Evolutionary conservation across 306 rosid genomes (phyloP).

Genomic region (cucumber (Cucumis sativus)): DNA sequence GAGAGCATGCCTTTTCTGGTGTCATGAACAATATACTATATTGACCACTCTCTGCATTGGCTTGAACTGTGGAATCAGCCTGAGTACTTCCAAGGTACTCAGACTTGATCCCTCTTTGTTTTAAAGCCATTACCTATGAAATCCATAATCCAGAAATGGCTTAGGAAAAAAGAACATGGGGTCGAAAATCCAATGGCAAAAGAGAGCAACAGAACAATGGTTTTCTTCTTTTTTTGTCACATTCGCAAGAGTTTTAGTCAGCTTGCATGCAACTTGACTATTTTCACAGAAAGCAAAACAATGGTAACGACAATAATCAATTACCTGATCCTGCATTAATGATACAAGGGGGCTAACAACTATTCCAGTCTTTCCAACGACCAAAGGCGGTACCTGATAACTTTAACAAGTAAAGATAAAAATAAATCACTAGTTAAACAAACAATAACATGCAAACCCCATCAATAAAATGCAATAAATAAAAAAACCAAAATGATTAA

Average conservation of each 20-base stretch:
- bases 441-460: not conserved
- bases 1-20: constrained; percentile 73
- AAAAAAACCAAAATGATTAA: not conserved
- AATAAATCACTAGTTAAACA: not conserved
- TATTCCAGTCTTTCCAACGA: constrained; percentile 62
- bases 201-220: not conserved
- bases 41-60: constrained; percentile 64
- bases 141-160: not conserved
- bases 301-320: not conserved
- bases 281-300: not conserved
- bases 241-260: not conserved
- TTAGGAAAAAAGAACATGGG: not conserved
- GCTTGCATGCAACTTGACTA: not conserved
- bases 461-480: not conserved
- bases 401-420: constrained; percentile 14
- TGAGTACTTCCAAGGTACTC: constrained; percentile 83
- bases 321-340: constrained; percentile 90
- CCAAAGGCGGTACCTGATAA: constrained; percentile 89
- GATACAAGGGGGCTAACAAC: constrained; percentile 81
- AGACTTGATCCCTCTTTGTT: constrained; percentile 70
- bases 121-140: constrained; percentile 73
- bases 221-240: no score
- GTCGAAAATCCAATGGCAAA: not conserved
- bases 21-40: constrained; percentile 78
- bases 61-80: constrained; percentile 53